phyloP scores from a whole-genome alignment of 2,329 filamentous ascomycete genomes.

The Colletotrichum zoysiae region DNA sequence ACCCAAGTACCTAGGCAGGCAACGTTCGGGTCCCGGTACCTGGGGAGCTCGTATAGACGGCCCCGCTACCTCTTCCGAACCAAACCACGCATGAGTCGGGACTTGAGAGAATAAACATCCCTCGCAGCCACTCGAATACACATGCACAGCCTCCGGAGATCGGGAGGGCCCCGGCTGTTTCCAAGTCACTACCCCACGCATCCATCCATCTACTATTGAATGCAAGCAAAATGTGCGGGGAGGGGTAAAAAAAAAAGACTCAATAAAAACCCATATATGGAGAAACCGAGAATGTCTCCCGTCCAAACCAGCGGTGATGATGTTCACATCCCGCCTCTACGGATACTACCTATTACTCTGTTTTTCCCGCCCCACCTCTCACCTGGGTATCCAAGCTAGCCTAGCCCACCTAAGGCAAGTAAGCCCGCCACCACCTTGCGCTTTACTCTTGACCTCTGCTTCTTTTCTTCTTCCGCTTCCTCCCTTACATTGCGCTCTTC shows the following conservation, averaged over 20 bases:
- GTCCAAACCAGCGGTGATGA: constrained; percentile 16
- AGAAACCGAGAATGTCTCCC: background rate
- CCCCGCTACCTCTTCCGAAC: background rate
- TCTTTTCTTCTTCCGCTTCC: constrained; percentile 4
- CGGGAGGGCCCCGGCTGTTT: background rate
- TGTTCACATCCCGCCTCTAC: background rate
- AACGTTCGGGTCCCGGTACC: background rate
- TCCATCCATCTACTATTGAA: background rate
- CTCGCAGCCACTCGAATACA: background rate
- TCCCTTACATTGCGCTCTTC: constrained; percentile 11
- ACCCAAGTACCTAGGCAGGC: background rate
- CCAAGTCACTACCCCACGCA: background rate
- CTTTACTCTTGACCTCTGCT: background rate
- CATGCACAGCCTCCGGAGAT: background rate
- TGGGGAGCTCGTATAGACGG: background rate
- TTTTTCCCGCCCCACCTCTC: background rate
- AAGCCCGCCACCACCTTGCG: background rate
- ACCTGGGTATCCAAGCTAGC: background rate
- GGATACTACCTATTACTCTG: background rate
- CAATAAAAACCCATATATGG: no score
- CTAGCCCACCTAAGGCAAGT: background rate
- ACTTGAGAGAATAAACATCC: background rate
- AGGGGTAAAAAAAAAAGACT: no score
- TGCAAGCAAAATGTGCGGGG: background rate
- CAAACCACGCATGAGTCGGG: background rate